Evolutionary conservation across 768 basidiomycete genomes (phyloP), one percentile per base, ranked within the genome.

Genomic region (Hypholoma fasciculare): DNA sequence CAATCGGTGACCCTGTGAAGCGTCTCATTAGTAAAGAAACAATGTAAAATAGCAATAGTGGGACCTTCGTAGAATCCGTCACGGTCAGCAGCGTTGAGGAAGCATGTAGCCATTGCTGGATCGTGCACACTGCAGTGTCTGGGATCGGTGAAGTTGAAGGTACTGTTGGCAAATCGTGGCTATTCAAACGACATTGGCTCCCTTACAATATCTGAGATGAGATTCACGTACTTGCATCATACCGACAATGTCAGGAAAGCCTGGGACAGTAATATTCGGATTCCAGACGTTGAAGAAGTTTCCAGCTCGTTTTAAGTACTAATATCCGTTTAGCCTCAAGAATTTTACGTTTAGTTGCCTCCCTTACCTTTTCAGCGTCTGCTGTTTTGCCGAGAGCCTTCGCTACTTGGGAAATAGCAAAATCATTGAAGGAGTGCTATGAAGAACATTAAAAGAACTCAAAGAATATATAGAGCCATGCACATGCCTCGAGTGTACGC

Each of bases 41-140:
- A 4, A 23, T 23, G 23, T 23, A 23, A 4, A 23, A 23, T 23
- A 23, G 23, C 4, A 23, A 23, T 23, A 23, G 23, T 4, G 23
- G 6, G 0, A 71, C 75, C 76, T 73, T 88, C 86, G 63, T 88
- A 88, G 66, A 87, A 88, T 0, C 86, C 85, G 66, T 88, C 85
- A 11, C 76, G 67, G 34, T 81, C 80, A 14, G 71, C 75, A 11
- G 82, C 78, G 60, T 85, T 79, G 57, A 88, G 67, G 72, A 84
- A 87, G 61, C 86, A 88, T 0, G 84, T 85, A 1, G 85, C 76
- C 20, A 76, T 71, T 3, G 69, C 69, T 0, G 85, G 86, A 61
- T 87, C 85, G 57, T 88, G 80, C 42, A 83, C 75, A 63, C 85
- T 86, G 65, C 86, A 88, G 65, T 87, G 85, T 38, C 86, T 72